Conservation (phyloP, 2,329 filamentous ascomycete genomes). For the Emmonsiellopsis sp. region DNA sequence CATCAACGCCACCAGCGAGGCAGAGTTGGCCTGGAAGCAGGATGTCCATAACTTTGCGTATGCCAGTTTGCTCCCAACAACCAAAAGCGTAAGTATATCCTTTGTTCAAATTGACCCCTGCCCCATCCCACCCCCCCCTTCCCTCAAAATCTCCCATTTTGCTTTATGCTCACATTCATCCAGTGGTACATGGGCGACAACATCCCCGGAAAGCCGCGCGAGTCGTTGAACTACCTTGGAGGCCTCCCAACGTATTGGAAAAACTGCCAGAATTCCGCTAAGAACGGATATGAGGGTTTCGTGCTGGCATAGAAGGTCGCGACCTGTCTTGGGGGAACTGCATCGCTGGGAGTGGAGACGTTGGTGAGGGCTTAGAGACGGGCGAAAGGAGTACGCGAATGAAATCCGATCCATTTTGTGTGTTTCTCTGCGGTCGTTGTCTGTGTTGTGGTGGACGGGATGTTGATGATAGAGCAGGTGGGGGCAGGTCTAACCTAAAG, state of each 20-base stretch:
- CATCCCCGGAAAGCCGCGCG: slow-evolving; percentile 45
- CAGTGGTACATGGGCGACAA: slow-evolving; percentile 46
- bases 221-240: slow-evolving; percentile 39
- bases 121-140: background rate
- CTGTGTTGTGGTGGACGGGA: too few species aligned
- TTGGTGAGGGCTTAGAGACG: too few species aligned
- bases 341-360: background rate
- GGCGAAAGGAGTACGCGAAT: too few species aligned
- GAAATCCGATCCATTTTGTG: too few species aligned
- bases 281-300: background rate
- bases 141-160: background rate
- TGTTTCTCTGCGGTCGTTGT: too few species aligned
- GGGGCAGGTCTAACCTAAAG: too few species aligned
- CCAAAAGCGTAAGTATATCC: slow-evolving; percentile 25
- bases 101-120: background rate
- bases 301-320: background rate
- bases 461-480: too few species aligned
- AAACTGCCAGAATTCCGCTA: background rate
- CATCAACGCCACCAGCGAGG: slow-evolving; percentile 41
- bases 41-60: slow-evolving; percentile 37
- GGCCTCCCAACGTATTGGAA: slow-evolving; percentile 10
- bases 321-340: too few species aligned
- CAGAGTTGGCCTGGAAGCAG: slow-evolving; percentile 41
- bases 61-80: slow-evolving; percentile 38
- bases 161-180: background rate